Evolutionary conservation across 108 stramenopile genomes (phyloP), one percentile per base, ranked within the genome.

Genomic region (Pseudonitzschia pungens): DNA sequence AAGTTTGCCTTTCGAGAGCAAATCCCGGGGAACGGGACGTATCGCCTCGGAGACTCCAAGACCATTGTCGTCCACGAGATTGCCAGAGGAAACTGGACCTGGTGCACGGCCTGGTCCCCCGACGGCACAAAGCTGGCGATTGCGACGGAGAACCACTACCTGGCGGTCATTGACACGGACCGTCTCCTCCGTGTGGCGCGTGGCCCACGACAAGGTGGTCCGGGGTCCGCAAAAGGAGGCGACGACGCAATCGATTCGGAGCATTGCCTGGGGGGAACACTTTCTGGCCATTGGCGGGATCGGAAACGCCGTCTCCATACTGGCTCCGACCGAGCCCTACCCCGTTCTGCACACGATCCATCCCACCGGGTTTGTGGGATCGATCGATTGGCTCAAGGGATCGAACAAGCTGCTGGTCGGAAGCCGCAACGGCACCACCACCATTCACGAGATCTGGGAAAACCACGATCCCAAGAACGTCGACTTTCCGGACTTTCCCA

Each of bases 221-320:
- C 71, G 53, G 20, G 71, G 76, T 40, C 41, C 42, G 42, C 76
- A 73, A 40, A 40, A 69, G 22, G 56, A 58, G 50, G 81, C 76
- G 68, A 75, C 83, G 14, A 86, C 85, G 21, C 83, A 87, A 56
- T 78, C 86, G n/a, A 87, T 90, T 53, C 75, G 87, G n/a, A 63
- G 80, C 40, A 83, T 90, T 69, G 89, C 87, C 0, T 90, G 89
- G 89, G 87, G 87, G 12, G 27, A 56, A 26, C 74, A 81, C 9
- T 90, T 85, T 60, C 84, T 90, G 79, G 89, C 89, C 41, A 65
- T 86, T 66, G 89, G 89, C 51, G 89, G 89, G 0, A 87, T 78
- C 4, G 87, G 89, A 32, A 84, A 84, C 76, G 83, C 83, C 41
- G 85, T 90, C n/a, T 82, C 84, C 0, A 90, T 90, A 40, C 56